Percentiles rank a stretch among this genome's conserved stretches.
phyloP scores from a whole-genome alignment of 441 rosid species.

The Breynia disticha region DNA sequence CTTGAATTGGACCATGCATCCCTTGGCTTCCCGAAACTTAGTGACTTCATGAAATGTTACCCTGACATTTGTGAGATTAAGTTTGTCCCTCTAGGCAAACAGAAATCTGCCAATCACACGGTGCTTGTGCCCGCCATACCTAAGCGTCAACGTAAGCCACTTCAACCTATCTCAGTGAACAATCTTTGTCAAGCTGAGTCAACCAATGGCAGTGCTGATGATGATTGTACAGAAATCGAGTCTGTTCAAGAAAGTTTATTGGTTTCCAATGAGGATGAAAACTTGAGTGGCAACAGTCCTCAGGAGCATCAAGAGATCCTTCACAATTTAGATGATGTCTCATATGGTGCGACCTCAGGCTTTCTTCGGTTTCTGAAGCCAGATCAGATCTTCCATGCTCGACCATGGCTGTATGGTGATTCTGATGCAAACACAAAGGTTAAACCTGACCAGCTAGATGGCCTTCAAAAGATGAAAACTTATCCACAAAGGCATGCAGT shows the following conservation, averaged over 20 bases:
- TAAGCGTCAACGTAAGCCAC: conserved; percentile 16
- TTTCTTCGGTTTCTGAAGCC: conserved; percentile 25
- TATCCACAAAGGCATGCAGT: conserved; percentile 37
- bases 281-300: conserved; percentile 12
- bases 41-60: conserved; percentile 52
- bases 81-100: conserved; percentile 27
- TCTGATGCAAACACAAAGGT: conserved; percentile 5
- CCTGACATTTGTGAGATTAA: conserved; percentile 48
- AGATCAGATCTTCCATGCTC: conserved; percentile 19
- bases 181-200: conserved; percentile 11
- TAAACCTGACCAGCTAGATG: conserved; percentile 13
- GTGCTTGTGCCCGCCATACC: conserved; percentile 43
- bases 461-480: conserved; percentile 7
- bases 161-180: conserved; percentile 15
- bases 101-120: conserved; percentile 56
- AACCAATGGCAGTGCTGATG: conserved; percentile 7
- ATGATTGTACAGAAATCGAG: conserved; percentile 14
- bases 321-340: conserved; percentile 8
- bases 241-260: conserved; percentile 18
- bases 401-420: conserved; percentile 9
- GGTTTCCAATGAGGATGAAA: conserved; percentile 18
- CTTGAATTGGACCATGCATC: conserved; percentile 62
- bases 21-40: conserved; percentile 68
- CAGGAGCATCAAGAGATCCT: conserved; percentile 9
- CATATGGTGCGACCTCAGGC: conserved; percentile 6